A percentile compares a stretch with the other conserved stretches of the same genome.
Conservation (phyloP, 2,329 filamentous ascomycete species). For the Fusarium anguioides region DNA sequence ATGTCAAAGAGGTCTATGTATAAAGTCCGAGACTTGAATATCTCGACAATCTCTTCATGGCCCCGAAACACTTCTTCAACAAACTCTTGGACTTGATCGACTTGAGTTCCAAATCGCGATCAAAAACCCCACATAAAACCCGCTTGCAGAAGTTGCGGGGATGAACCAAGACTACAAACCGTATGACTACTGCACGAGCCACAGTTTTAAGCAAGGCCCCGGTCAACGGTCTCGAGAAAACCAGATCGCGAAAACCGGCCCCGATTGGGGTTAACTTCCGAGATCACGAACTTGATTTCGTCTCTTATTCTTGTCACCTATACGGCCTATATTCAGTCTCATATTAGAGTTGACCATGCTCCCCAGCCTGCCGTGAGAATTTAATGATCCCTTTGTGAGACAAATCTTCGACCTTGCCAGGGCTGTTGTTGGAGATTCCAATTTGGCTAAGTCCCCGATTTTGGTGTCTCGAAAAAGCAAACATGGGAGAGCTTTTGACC, state of each 20-base stretch:
- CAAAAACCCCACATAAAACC: slow-evolving; percentile 28
- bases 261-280: slow-evolving; percentile 18
- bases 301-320: slow-evolving; percentile 17
- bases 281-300: slow-evolving; percentile 15
- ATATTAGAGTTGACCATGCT: slow-evolving; percentile 1
- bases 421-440: slow-evolving; percentile 37
- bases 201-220: slow-evolving; percentile 34
- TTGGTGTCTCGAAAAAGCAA: slow-evolving; percentile 43
- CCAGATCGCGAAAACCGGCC: slow-evolving; percentile 34
- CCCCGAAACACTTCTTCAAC: neutral
- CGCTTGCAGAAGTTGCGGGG: slow-evolving; percentile 30
- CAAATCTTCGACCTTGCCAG: slow-evolving; percentile 32
- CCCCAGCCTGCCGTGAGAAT: slow-evolving; percentile 2
- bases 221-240: slow-evolving; percentile 25
- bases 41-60: neutral
- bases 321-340: neutral
- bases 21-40: neutral
- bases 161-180: slow-evolving; percentile 40
- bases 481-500: slow-evolving; percentile 30
- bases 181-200: slow-evolving; percentile 43
- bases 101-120: slow-evolving; percentile 22
- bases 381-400: slow-evolving; percentile 8
- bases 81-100: slow-evolving; percentile 17
- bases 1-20: neutral
- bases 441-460: slow-evolving; percentile 26